Conservation (phyloP, 352 stramenopile genomes). For the Pythium grandisporangium region DNA sequence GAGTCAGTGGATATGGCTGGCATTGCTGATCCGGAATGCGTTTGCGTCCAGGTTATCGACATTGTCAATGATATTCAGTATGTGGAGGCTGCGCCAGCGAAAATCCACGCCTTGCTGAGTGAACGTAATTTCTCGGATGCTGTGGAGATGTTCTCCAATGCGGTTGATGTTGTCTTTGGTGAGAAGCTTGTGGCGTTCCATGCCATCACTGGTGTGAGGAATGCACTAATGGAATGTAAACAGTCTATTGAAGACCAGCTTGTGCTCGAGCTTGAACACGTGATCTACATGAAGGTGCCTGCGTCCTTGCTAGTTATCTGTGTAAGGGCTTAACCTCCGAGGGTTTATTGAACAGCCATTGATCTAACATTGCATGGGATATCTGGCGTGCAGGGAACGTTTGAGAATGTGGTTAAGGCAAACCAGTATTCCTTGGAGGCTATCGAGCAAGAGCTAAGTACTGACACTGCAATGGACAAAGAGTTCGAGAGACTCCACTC, state of each 20-base stretch:
- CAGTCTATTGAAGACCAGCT: constrained; percentile 74
- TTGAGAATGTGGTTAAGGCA: constrained; percentile 45
- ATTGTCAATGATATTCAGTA: constrained; percentile 82
- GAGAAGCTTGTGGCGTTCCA: constrained; percentile 74
- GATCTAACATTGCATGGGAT: too few relatives aligned
- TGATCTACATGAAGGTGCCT: constrained; percentile 66
- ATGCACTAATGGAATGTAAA: constrained; percentile 81
- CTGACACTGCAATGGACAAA: constrained; percentile 40
- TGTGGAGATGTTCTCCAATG: constrained; percentile 61
- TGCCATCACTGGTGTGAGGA: constrained; percentile 61
- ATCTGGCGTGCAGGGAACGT: constrained; percentile 26
- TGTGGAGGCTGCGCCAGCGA: constrained; percentile 57
- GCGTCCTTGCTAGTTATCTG: too few relatives aligned
- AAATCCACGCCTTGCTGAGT: constrained; percentile 48
- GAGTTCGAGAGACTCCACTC: constrained; percentile 52
- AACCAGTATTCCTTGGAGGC: constrained; percentile 64
- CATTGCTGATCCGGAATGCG: background rate
- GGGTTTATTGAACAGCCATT: too few relatives aligned
- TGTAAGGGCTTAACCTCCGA: too few relatives aligned
- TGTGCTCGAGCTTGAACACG: constrained; percentile 55
- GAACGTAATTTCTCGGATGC: constrained; percentile 47
- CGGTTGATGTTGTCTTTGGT: constrained; percentile 76
- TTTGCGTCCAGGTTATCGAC: constrained; percentile 41
- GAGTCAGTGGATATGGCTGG: background rate
- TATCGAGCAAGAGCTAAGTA: constrained; percentile 66